Evolutionary conservation across 768 basidiomycete genomes (phyloP), one percentile per base, ranked within the genome.

Genomic region (Mycena belliarum): DNA sequence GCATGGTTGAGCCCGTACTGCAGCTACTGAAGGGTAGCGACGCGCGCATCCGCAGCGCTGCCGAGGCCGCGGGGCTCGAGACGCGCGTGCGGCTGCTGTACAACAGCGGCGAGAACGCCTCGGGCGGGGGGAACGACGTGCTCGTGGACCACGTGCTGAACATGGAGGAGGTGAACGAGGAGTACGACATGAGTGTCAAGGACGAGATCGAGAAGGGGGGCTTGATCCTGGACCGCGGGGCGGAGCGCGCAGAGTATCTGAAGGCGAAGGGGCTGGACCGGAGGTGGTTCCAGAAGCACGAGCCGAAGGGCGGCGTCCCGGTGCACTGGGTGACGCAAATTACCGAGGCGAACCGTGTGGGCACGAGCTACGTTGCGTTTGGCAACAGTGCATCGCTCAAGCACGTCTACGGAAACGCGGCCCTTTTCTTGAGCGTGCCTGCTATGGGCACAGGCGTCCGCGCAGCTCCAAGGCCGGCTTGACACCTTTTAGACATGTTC

Each of bases 21-120:
- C 43, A 20, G 24, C 1, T 54, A 21, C 58, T 59, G 38, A 59
- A 57, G 35, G 49, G 55, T 12, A 40, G 55, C 55, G 55, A 56
- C 37, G 55, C 55, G 11, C 45, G 47, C 35, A 40, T 56, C 20
- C 55, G 55, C 41, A 42, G 21, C 21, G 21, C 24, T 9, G 23
- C 41, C 4, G 3, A 46, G 24, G 35, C 35, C 26, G 47, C 23
- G 9, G 55, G 55, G 37, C 55, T 56, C 26, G 28, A 9, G 38
- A 37, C 55, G 40, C 47, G 25, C 47, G 45, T 56, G 2, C 35
- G 40, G 46, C 5, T 56, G 16, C 45, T 56, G 25, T 56, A 56
- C 47, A 9, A 32, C n/a, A 18, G 37, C 37, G 25, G 26, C 6
- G 26, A 55, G 20, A 32, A 32, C 6, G 6, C 6, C 29, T 12